These are phyloP conservation scores for Thinopyrum elongatum DNA, from an alignment of 176 grass and related monocot genomes.

Conservation along the genomic window DNA sequence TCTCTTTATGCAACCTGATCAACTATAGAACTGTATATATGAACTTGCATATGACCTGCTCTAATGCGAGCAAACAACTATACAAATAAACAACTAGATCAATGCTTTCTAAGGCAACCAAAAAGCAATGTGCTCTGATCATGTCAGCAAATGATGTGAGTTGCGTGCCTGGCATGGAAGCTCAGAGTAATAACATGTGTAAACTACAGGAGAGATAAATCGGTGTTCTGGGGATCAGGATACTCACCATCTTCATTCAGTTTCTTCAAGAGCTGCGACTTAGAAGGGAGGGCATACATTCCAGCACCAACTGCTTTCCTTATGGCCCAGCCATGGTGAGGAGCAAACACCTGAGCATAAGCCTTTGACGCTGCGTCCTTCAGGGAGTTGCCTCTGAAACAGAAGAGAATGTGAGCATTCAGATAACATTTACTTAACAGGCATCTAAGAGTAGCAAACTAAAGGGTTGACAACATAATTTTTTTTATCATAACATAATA, in stretches of 20 bases:
- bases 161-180: not conserved
- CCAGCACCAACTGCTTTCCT: slow-evolving; percentile 85
- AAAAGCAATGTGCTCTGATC: not conserved
- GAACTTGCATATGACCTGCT: not conserved
- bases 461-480: not conserved
- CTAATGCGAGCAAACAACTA: not conserved
- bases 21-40: not conserved
- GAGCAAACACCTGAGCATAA: slow-evolving; percentile 86
- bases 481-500: not conserved
- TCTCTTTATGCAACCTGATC: not conserved
- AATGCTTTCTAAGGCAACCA: not conserved
- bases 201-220: not conserved
- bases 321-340: slow-evolving; percentile 89
- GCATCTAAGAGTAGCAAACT: not conserved
- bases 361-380: slow-evolving; percentile 70
- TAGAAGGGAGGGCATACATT: slow-evolving; percentile 90
- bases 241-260: slow-evolving; percentile 91
- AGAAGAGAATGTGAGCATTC: not conserved
- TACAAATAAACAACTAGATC: not conserved
- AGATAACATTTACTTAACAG: not conserved
- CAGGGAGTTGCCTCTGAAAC: slow-evolving; percentile 77
- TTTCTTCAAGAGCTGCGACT: slow-evolving; percentile 82
- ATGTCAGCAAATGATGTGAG: not conserved
- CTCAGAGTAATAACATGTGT: not conserved
- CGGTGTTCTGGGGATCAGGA: not conserved